Percentiles rank a stretch among this genome's conserved stretches.
Evolutionary conservation across 1,139 yeast species (phyloP).

Genomic region (Magnusiomyces paraingens): DNA sequence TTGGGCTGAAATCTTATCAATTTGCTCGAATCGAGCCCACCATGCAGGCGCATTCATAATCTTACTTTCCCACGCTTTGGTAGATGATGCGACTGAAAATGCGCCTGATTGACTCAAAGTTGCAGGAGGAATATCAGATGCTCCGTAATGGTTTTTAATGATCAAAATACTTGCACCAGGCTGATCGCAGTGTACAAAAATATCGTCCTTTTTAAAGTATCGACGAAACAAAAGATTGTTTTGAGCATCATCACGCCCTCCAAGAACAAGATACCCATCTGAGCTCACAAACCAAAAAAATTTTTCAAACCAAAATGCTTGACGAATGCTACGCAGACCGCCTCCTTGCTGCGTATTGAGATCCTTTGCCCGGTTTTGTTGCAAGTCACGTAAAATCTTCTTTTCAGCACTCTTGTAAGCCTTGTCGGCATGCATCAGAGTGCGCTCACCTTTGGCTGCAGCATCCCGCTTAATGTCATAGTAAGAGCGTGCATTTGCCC

Average conservation of each 20-base stretch:
- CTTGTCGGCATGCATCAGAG: conserved; percentile 66
- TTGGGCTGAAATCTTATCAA: conserved; percentile 63
- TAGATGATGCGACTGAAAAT: conserved; percentile 63
- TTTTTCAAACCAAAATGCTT: conserved; percentile 88
- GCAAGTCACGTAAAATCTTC: conserved; percentile 67
- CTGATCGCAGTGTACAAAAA: conserved; percentile 66
- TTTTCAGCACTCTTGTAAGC: conserved; percentile 84
- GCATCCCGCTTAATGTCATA: conserved; percentile 76
- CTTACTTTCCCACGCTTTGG: conserved; percentile 87
- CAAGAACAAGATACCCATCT: conserved; percentile 81
- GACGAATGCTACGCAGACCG: conserved; percentile 56
- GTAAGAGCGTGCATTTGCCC: conserved; percentile 84
- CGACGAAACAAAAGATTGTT: conserved; percentile 76
- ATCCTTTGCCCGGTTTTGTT: conserved; percentile 58
- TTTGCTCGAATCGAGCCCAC: conserved; percentile 62
- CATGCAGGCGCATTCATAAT: conserved; percentile 68
- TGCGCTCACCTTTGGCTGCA: conserved; percentile 69
- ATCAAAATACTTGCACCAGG: conserved; percentile 73
- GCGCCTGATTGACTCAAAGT: conserved; percentile 88
- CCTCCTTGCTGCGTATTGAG: conserved; percentile 36
- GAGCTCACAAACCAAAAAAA: conserved; percentile 87
- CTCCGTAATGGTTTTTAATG: conserved; percentile 55
- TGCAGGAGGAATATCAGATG: conserved; percentile 65
- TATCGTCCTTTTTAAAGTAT: conserved; percentile 65
- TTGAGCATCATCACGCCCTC: conserved; percentile 82